Evolutionary conservation across 2,329 filamentous ascomycete species (phyloP), one percentile per base, ranked within the genome.

Genomic region (Penicillium corylophilum): DNA sequence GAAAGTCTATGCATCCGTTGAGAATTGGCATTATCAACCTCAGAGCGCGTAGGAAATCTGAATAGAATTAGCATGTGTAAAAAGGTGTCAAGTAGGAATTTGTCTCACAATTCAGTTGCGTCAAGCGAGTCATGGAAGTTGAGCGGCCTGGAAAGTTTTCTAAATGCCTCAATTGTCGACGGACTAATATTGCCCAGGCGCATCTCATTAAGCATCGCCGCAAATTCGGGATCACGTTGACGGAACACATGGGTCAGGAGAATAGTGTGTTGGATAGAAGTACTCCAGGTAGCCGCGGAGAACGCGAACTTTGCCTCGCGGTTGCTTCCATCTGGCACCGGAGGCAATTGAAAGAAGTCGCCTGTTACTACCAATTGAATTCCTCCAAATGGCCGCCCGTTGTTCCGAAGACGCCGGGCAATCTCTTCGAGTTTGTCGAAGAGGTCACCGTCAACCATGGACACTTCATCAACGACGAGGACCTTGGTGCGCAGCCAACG

Each of bases 201-300:
- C 90, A 99, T 96, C 71, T 99, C 93, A 66, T 99, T 99, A 46
- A 99, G 81, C 92, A 99, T 99, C 5, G 81, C 79, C 12, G 94
- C 94, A 71, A 99, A 99, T 22, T 88, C 85, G 8, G 83, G 83
- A 67, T 99, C 94, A 58, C 89, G 91, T 68, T 99, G 94, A 75
- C 94, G 90, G 76, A 99, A 99, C 10, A 99, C 90, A 64, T 97
- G 89, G 1, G 92, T 96, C 44, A 99, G 77, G 7, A 92, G 90
- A 66, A 99, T 96, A 0, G 94, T 99, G 68, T 97, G 92, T 65
- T 96, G 87, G 55, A 99, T 95, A 1, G 88, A 89, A 1, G 91
- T 96, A 51, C 81, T 86, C 94, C 95, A 99, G 0, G 92, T 95
- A 2, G 83, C 83, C 7, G 92, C 92, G 64, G 96, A 90, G 67